Base-by-base conservation (phyloP, 2,329 filamentous ascomycete species). In the Thermochaetoides dissita region DNA sequence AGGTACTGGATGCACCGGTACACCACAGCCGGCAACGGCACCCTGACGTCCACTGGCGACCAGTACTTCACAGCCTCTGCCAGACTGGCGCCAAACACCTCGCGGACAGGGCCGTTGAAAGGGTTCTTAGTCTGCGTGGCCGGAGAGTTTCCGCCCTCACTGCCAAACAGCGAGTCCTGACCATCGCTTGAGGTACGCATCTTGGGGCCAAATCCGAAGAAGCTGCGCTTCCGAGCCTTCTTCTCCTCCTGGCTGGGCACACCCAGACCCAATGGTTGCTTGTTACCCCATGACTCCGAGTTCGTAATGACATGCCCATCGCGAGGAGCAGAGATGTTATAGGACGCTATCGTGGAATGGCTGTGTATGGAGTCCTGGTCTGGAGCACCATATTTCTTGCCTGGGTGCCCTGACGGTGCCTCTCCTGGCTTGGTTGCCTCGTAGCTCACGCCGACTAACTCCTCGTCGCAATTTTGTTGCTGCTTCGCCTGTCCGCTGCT, bases 1-100 rank as follows among this genome's bases (percentile, higher is more conserved):
- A 98, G 71, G 59, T 94, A 98, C 59, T 96, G 85, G 47, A 98
- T 84, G 57, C 87, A 95, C 44, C 91, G 81, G 63, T 93, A 98
- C 7, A 96, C 85, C 2, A 98, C 91, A 6, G 89, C 84, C 1
- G 91, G 91, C 29, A 98, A 66, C 29, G 83, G 79, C 6, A 86
- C 77, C 46, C 78, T 74, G 36, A 84, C 69, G 43, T 86, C 84
- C 9, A 68, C 62, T 0, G 87, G 88, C 9, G 78, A 71, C 52
- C 84, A 88, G 57, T 75, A 84, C 46, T 84, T 77, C 7, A 94
- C 88, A 28, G 91, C 91, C 55, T 96, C 89, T 7, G 77, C 77
- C 40, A 98, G 65, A 6, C 85, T 76, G 30, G 84, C 81, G 2
- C 91, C 91, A 58, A 98, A 98, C 3, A 86, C 84, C 43, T 82